Evolutionary conservation across 2,329 filamentous ascomycete species (phyloP).

Genomic region (Cadophora sp.): DNA sequence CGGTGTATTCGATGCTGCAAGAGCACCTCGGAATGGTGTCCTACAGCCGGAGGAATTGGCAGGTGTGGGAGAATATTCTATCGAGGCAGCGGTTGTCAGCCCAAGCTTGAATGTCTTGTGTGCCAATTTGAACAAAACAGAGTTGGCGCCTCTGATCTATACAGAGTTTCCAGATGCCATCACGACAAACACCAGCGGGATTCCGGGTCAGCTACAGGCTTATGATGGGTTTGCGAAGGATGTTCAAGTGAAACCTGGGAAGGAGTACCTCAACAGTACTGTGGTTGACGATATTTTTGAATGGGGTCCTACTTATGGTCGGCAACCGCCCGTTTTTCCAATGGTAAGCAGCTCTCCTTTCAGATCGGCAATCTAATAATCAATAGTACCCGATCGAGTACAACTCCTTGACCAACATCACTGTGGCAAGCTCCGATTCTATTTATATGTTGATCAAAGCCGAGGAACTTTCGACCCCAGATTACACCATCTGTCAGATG

Average conservation of each 20-base stretch:
- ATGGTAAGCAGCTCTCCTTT: conserved; percentile 44
- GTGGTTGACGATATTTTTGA: conserved; percentile 73
- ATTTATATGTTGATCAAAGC: conserved; percentile 71
- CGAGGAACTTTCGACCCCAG: conserved; percentile 42
- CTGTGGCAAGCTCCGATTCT: conserved; percentile 54
- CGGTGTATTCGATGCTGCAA: conserved; percentile 69
- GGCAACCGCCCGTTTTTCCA: conserved; percentile 60
- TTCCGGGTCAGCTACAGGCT: conserved; percentile 45
- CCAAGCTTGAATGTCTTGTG: conserved; percentile 77
- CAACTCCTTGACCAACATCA: conserved; percentile 70
- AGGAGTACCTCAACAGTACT: conserved; percentile 59
- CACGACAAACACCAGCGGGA: conserved; percentile 44
- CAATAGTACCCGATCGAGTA: conserved; percentile 60
- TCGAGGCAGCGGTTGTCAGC: conserved; percentile 73
- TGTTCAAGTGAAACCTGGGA: conserved; percentile 45
- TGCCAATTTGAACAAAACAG: conserved; percentile 64
- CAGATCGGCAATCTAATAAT: conserved; percentile 1
- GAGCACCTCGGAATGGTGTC: conserved; percentile 66
- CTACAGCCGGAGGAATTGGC: conserved; percentile 70
- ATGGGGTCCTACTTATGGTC: conserved; percentile 62
- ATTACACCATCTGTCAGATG: conserved; percentile 73
- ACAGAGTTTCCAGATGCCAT: conserved; percentile 59
- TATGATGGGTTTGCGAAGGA: conserved; percentile 48
- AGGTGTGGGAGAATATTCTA: conserved; percentile 71
- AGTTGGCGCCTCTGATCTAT: conserved; percentile 71